Conservation (phyloP, 164 flowering plant genomes). For the Magnolia kwangsiensis region DNA sequence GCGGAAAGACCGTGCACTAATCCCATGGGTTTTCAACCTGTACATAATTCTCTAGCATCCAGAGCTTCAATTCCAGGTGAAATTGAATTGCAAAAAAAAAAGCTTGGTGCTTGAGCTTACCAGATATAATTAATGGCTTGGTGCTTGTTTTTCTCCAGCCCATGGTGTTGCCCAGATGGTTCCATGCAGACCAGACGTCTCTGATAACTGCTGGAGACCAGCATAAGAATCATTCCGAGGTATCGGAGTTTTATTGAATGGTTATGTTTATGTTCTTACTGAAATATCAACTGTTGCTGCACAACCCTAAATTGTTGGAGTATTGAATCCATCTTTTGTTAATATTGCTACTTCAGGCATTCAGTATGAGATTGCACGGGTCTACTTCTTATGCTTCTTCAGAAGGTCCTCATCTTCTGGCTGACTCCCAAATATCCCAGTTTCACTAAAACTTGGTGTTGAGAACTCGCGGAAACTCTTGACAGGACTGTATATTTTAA, state of each 20-base stretch:
- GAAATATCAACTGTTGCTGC: background rate
- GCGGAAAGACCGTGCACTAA: conserved; percentile 52
- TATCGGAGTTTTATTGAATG: background rate
- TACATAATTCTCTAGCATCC: conserved; percentile 38
- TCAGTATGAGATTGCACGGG: conserved; percentile 5
- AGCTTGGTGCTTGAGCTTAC: background rate
- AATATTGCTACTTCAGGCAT: conserved; percentile 9
- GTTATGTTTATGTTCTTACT: background rate
- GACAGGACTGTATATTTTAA: conserved; percentile 52
- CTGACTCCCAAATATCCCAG: background rate
- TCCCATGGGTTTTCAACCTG: conserved; percentile 52
- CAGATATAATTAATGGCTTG: background rate
- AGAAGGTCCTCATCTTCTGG: background rate
- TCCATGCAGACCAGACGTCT: conserved; percentile 64
- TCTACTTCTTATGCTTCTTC: conserved; percentile 4
- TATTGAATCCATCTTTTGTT: background rate
- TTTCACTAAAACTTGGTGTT: conserved; percentile 15
- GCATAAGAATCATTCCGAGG: conserved; percentile 25
- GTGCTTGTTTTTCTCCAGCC: conserved; percentile 33
- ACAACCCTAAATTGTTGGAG: background rate
- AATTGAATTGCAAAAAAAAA: background rate
- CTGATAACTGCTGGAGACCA: conserved; percentile 74
- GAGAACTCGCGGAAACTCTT: conserved; percentile 26
- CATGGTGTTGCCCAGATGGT: conserved; percentile 57
- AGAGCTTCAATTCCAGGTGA: conserved; percentile 65